phyloP scores from a whole-genome alignment of 2,329 filamentous ascomycete species.

The Talaromyces islandicus region DNA sequence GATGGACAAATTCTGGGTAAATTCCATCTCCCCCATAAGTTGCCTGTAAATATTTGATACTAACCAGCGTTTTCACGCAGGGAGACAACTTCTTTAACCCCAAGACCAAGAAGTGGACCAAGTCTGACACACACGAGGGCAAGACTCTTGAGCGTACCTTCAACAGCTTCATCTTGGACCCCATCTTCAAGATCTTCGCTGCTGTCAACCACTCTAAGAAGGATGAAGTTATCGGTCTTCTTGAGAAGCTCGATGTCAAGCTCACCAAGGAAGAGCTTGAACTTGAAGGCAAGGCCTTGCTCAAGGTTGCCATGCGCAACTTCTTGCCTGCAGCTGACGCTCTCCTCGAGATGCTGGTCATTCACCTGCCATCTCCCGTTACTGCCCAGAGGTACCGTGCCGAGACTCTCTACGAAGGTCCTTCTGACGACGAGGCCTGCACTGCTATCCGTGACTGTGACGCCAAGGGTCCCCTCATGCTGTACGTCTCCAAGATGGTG shows the following conservation, averaged over 20 bases:
- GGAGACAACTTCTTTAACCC: conserved; percentile 99
- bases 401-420: conserved; percentile 98
- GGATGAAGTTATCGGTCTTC: conserved; percentile 75
- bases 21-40: conserved; percentile 44
- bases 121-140: conserved; percentile 73
- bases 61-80: conserved; percentile 17
- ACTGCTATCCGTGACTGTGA: conserved; percentile 98
- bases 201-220: conserved; percentile 98
- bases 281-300: conserved; percentile 92
- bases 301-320: conserved; percentile 97
- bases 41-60: background rate
- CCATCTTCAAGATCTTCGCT: conserved; percentile 98
- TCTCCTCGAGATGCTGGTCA: conserved; percentile 99
- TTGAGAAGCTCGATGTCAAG: conserved; percentile 94
- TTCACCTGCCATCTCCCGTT: conserved; percentile 93
- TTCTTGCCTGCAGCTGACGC: conserved; percentile 98
- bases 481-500: conserved; percentile 99
- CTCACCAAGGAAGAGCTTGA: conserved; percentile 79
- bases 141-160: conserved; percentile 94
- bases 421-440: conserved; percentile 81
- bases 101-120: conserved; percentile 99
- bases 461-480: conserved; percentile 96
- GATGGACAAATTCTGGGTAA: conserved; percentile 95
- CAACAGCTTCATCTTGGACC: conserved; percentile 99
- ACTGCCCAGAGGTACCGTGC: conserved; percentile 96